Base-by-base conservation (phyloP, 306 rosid species). In the Lotus japonicus region DNA sequence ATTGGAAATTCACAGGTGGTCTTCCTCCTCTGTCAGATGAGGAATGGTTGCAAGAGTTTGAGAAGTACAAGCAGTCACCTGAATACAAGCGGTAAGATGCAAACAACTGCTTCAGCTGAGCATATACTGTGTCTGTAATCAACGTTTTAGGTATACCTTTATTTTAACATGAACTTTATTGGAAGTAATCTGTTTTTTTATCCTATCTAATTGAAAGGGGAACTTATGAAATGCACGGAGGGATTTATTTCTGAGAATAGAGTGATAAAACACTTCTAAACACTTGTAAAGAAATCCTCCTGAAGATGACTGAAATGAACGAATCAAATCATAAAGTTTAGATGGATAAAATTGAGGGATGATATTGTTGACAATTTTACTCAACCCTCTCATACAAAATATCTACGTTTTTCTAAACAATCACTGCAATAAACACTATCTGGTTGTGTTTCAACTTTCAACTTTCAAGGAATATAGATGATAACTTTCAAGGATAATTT, bases 11-110 rank as follows among this genome's bases (percentile, higher is more conserved):
- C 75, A 72, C 89, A 4, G 97, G 97, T 33, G 11, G 59, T 2
- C 89, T 91, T 5, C 97, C 96, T 46, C 96, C 92, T 66, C 71
- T 86, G 26, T 76, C 91, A 0, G 86, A 83, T 26, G 88, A 84
- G 59, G 96, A 91, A 10, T 91, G 96, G 92, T 58, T 80, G 72
- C 74, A 39, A 2, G 97, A 91, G 73, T 86, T 91, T 79, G 91
- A 86, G 56, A 91, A 88, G 71, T 91, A 89, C 79, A 85, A 86
- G 81, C 83, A 84, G 66, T 92, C 97, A 28, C 98, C 97, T 17
- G 98, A 92, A 74, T 85, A 83, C 81, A 70, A 86, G 54, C 87
- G 97, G 98, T 88, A 61, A 78, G n/a, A 17, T 62, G 64, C 43
- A 49, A 59, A 35, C 6, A 48, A n/a, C n/a, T n/a, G 7, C 45